phyloP scores from a whole-genome alignment of 2,329 filamentous ascomycete species.

The Diaporthe citrichinensis region DNA sequence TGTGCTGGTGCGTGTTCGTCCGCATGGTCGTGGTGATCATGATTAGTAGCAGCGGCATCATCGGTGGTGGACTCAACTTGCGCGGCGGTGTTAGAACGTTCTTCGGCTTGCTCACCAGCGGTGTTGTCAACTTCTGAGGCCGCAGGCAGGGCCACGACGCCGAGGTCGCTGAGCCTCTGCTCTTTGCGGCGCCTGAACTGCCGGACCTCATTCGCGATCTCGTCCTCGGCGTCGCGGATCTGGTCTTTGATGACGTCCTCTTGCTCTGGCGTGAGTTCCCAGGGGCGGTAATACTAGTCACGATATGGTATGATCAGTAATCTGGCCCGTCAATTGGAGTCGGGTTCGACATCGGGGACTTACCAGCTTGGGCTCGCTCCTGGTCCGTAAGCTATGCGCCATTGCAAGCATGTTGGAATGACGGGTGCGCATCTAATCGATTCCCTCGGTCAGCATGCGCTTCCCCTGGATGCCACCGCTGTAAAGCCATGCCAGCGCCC shows the following conservation, averaged over 20 bases:
- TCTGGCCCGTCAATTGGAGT: neutral
- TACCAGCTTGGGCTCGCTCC: conserved; percentile 80
- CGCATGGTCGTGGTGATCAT: conserved; percentile 19
- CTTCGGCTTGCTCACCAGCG: conserved; percentile 60
- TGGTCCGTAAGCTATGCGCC: conserved; percentile 82
- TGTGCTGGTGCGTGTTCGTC: conserved; percentile 32
- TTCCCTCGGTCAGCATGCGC: conserved; percentile 19
- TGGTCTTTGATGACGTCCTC: conserved; percentile 80
- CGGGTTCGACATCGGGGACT: conserved; percentile 52
- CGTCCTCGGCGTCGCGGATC: conserved; percentile 73
- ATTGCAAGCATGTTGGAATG: conserved; percentile 80
- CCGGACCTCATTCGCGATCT: conserved; percentile 74
- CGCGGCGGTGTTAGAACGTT: conserved; percentile 54
- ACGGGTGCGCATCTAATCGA: conserved; percentile 77
- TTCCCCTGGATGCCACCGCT: conserved; percentile 45
- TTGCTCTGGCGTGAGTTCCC: conserved; percentile 79
- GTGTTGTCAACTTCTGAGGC: conserved; percentile 51
- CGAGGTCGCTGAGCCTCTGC: conserved; percentile 56
- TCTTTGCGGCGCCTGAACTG: conserved; percentile 70
- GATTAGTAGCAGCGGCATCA: conserved; percentile 50
- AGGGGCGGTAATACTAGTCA: conserved; percentile 85
- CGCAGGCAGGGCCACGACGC: conserved; percentile 47
- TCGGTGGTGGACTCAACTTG: conserved; percentile 50
- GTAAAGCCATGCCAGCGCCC: neutral
- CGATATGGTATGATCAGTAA: conserved; percentile 22